phyloP scores from a whole-genome alignment of 106 monocot species.

The Apostasia ramifera region DNA sequence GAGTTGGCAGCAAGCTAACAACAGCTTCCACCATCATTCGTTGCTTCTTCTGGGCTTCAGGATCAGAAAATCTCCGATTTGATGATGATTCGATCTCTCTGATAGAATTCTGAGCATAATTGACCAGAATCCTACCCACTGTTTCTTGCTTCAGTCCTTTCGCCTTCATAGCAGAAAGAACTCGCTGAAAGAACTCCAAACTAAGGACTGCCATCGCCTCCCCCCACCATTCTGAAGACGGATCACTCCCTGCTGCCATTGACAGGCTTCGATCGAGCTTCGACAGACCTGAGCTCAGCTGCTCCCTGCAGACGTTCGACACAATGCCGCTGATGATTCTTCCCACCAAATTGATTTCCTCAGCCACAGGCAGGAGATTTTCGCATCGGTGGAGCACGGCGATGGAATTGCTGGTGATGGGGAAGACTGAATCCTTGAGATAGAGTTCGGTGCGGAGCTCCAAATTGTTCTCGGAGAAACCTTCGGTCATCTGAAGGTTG shows the following conservation, averaged over 20 bases:
- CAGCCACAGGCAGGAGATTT: conserved; percentile 50
- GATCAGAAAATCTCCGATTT: conserved; percentile 20
- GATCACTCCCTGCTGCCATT: conserved; percentile 14
- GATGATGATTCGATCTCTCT: conserved; percentile 18
- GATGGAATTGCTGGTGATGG: conserved; percentile 48
- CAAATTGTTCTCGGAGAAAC: conserved; percentile 62
- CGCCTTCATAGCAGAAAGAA: conserved; percentile 58
- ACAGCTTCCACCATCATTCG: conserved; percentile 44
- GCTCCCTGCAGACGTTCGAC: conserved; percentile 72
- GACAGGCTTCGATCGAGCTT: conserved; percentile 53
- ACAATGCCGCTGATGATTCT: conserved; percentile 39
- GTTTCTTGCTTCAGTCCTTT: conserved; percentile 82
- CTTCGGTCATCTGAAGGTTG: conserved; percentile 83
- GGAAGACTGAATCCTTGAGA: conserved; percentile 50
- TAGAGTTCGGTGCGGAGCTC: conserved; percentile 42
- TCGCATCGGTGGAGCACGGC: conserved; percentile 65
- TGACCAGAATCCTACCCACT: conserved; percentile 49
- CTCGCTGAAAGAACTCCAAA: conserved; percentile 73
- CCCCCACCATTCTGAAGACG: conserved; percentile 65
- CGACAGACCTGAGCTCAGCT: conserved; percentile 53
- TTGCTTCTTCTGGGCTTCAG: conserved; percentile 39
- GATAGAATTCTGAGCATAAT: conserved; percentile 59
- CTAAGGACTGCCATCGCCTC: conserved; percentile 33
- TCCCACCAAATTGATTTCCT: conserved; percentile 54
- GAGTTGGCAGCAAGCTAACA: conserved; percentile 59